A percentile compares a stretch with the other conserved stretches of the same genome.
phyloP scores from a whole-genome alignment of 306 rosid species.

The Sechiopsis laciniata region DNA sequence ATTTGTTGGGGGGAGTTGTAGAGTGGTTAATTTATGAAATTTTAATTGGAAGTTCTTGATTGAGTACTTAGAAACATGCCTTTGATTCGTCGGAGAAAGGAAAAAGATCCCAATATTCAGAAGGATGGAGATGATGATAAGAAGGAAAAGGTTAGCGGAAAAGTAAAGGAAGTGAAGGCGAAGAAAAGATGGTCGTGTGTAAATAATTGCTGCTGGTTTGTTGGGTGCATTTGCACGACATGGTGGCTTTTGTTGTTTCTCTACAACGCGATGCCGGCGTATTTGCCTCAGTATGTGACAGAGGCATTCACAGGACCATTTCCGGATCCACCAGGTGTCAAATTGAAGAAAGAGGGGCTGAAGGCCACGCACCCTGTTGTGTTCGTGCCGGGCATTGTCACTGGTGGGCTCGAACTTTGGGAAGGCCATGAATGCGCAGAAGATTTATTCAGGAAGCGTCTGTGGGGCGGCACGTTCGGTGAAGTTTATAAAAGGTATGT shows the following conservation, averaged over 20 bases:
- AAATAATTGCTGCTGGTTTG: constrained; percentile 69
- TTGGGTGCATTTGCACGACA: constrained; percentile 54
- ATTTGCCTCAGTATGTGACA: constrained; percentile 68
- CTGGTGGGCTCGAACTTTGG: constrained; percentile 80
- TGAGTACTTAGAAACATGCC: constrained; percentile 38
- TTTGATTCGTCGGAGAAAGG: constrained; percentile 52
- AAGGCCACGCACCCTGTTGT: constrained; percentile 68
- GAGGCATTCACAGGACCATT: constrained; percentile 65
- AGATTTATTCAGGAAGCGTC: constrained; percentile 64
- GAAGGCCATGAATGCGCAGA: constrained; percentile 76
- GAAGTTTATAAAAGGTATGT: constrained; percentile 67
- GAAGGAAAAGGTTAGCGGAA: background rate
- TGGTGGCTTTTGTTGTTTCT: constrained; percentile 72
- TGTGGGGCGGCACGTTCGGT: constrained; percentile 84
- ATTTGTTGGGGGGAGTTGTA: too few species aligned
- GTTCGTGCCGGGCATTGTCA: constrained; percentile 75
- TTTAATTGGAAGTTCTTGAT: background rate
- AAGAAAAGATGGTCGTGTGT: constrained; percentile 59
- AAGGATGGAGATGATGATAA: constrained; percentile 20
- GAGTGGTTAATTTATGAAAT: background rate
- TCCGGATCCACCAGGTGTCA: constrained; percentile 74
- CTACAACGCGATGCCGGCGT: constrained; percentile 61
- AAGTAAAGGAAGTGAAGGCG: constrained; percentile 20
- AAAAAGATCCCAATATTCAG: constrained; percentile 32
- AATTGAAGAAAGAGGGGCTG: constrained; percentile 62